Base-by-base conservation (phyloP, 2,329 filamentous ascomycete genomes). In the Colletotrichum sp. region DNA sequence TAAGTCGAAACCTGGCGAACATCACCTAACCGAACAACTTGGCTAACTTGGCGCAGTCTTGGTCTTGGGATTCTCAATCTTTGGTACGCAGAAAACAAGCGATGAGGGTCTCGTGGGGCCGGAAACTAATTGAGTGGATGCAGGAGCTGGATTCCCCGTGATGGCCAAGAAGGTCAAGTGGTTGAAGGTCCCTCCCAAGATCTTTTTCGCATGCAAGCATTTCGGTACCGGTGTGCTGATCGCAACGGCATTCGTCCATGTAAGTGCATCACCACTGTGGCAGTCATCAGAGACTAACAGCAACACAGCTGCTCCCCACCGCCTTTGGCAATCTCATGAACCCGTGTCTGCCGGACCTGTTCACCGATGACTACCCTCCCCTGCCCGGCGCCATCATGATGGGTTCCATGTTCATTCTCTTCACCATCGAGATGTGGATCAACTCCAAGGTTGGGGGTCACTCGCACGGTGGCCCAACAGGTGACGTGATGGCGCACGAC, bases 161-260 rank as follows among this genome's bases (percentile, higher is more conserved):
- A 83, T 85, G 6, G 86, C 86, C 5, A 89, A 88, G 81, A 91
- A 90, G 80, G 82, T 91, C 77, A 87, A 82, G 69, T 89, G 88
- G 87, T 82, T 92, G 78, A 90, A 89, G 81, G 88, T 91, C 11
- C 89, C 89, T 0, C 83, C 87, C 2, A 87, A 85, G 76, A 79
- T 90, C 36, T 91, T 92, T 81, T 92, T 92, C 79, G 87, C 89
- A 69, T 91, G 89, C 82, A 92, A 92, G 77, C 90, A 92, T 78
- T 93, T 93, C 76, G 91, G 93, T 80, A 94, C 93, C 1, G 93
- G 93, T 74, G 93, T 94, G 21, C 85, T 94, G 47, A 89, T 94
- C 71, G 92, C 93, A 31, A 94, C 93, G 3, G 93, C 93, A 4
- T 94, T 94, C 77, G 92, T 94, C 24, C 93, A 94, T 86, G 87